These are phyloP conservation scores for Penicillium hordei DNA, from an alignment of 2,329 filamentous ascomycete genomes.

Conservation along the genomic window DNA sequence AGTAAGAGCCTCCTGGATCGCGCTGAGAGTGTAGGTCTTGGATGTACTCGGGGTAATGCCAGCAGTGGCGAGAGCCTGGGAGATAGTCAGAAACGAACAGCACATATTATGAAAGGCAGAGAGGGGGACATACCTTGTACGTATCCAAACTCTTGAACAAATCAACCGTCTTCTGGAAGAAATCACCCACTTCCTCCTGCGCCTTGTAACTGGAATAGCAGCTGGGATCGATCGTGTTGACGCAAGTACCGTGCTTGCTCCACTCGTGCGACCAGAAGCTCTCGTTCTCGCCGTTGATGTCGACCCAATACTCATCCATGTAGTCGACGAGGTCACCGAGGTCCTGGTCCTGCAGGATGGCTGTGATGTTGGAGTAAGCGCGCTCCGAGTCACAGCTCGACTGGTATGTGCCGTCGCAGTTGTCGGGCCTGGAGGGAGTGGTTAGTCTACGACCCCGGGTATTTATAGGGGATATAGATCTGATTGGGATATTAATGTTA, in stretches of 20 bases:
- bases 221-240: conserved; percentile 63
- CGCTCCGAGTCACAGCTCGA: conserved; percentile 56
- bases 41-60: conserved; percentile 54
- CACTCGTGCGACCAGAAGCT: conserved; percentile 70
- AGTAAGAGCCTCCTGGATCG: conserved; percentile 53
- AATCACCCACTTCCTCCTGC: conserved; percentile 59
- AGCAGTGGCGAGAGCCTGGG: conserved; percentile 53
- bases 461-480: background rate
- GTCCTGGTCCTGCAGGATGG: conserved; percentile 54
- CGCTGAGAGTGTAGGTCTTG: conserved; percentile 52
- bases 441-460: background rate
- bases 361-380: conserved; percentile 57
- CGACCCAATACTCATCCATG: conserved; percentile 63
- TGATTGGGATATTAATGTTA: background rate
- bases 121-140: conserved; percentile 44
- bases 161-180: conserved; percentile 55
- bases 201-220: conserved; percentile 61
- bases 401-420: conserved; percentile 60
- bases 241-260: conserved; percentile 70
- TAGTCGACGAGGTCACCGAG: conserved; percentile 53
- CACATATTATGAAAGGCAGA: background rate
- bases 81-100: background rate
- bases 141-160: conserved; percentile 58
- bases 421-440: conserved; percentile 42
- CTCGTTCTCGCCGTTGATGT: conserved; percentile 55